phyloP scores from a whole-genome alignment of 2,329 filamentous ascomycete genomes.

The Exophiala sideris region DNA sequence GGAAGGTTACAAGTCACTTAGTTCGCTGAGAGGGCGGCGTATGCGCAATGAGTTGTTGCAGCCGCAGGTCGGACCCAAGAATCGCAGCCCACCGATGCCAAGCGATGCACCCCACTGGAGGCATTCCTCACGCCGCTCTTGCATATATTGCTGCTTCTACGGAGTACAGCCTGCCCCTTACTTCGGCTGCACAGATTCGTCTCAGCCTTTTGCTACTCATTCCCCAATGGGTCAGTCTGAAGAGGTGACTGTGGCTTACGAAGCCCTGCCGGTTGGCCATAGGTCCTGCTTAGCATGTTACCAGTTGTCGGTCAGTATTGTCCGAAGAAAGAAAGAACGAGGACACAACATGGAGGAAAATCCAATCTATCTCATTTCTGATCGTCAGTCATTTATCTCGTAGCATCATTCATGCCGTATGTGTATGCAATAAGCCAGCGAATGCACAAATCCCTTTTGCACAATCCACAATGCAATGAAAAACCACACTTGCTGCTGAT shows the following conservation, averaged over 20 bases:
- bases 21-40: not conserved
- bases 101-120: not conserved
- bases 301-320: too few relatives aligned
- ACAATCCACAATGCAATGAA: not conserved
- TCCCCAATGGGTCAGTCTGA: too few relatives aligned
- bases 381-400: not conserved
- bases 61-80: too few relatives aligned
- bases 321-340: not conserved
- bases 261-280: too few relatives aligned
- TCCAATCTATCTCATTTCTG: not conserved
- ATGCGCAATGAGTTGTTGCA: conserved; percentile 5
- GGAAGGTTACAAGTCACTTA: not conserved
- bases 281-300: too few relatives aligned
- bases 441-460: too few relatives aligned
- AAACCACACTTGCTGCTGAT: not conserved
- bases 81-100: conserved; percentile 2
- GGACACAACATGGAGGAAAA: not conserved
- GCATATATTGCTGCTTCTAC: not conserved
- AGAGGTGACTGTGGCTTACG: too few relatives aligned
- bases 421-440: not conserved
- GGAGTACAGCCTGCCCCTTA: too few relatives aligned
- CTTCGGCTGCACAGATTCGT: not conserved
- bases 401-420: not conserved
- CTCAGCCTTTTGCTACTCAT: too few relatives aligned
- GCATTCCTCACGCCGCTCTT: not conserved